Base-by-base conservation (phyloP, 2,329 filamentous ascomycete species). In the Coccinonectria pachysandricola region DNA sequence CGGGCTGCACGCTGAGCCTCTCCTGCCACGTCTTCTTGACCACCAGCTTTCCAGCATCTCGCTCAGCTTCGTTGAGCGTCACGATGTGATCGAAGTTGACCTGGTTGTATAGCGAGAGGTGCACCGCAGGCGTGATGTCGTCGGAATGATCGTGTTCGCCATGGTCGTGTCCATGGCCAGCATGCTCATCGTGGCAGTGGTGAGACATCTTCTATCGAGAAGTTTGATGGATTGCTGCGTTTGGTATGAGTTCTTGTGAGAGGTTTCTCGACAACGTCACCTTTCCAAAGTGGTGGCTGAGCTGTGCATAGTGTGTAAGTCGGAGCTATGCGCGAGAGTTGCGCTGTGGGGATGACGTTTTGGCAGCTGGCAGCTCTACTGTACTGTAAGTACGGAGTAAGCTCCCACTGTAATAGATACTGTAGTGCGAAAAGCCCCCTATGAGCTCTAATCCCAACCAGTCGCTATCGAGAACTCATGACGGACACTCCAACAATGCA, bases 11-110 rank as follows among this genome's bases (percentile, higher is more conserved):
- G 10, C 73, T 56, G 34, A 95, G 55, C 29, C 91, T 67, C 56
- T 96, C 79, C 5, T 71, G 70, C 87, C 87, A 98, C 30, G 86
- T 84, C 66, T 98, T 98, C 59, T 85, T 76, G 18, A 92, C 73
- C 15, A 96, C 70, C 2, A 71, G 72, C 40, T 72, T 71, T 11
- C 87, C 91, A 1, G 76, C 70, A 32, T 76, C 71, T 6, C 74
- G 60, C 9, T 58, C 53, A 8, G 74, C 65, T 59, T 96, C 91
- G 54, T 98, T 98, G 28, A 95, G 61, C 0, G 88, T 91, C 19
- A 65, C 73, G 36, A 98, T 76, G 15, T 76, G 71, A 57, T 84
- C 79, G 58, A 96, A 95, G 53, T 87, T 75, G 56, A 98, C 86
- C 52, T 94, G 81, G 39, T 83, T 75, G 62, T 95, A 96, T 18